These are phyloP conservation scores for Ceratopteris richardii DNA, from an alignment of 75 land plant genomes.

Conservation along the genomic window DNA sequence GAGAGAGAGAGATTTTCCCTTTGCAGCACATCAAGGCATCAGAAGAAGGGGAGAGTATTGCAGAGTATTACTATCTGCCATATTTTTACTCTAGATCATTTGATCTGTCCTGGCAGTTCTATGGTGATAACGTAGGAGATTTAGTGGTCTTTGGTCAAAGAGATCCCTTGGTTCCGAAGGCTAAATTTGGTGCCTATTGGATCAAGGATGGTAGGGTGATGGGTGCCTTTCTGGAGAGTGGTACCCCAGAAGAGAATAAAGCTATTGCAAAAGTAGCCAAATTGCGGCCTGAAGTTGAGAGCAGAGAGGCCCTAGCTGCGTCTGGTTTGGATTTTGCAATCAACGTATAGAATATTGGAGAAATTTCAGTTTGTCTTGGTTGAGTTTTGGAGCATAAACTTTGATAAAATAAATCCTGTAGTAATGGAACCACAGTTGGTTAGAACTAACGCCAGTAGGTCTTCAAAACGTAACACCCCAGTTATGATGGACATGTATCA, in stretches of 20 bases:
- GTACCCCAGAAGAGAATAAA: slow-evolving; percentile 91
- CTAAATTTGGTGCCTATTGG: slow-evolving; percentile 92
- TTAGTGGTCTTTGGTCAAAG: slow-evolving; percentile 69
- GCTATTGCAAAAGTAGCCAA: slow-evolving; percentile 83
- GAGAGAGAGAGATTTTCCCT: too few relatives aligned
- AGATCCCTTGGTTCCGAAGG: slow-evolving; percentile 41
- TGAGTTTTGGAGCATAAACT: too few relatives aligned
- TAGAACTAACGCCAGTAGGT: too few relatives aligned
- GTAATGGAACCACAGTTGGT: too few relatives aligned
- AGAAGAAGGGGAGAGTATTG: slow-evolving; percentile 51
- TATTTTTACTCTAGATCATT: slow-evolving; percentile 94
- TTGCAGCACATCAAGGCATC: slow-evolving; percentile 91
- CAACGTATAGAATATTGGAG: slow-evolving; percentile 16
- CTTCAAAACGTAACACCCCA: too few relatives aligned
- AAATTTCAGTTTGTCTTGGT: too few relatives aligned
- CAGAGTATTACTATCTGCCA: slow-evolving; percentile 88
- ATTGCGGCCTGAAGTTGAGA: slow-evolving; percentile 56
- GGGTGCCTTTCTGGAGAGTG: slow-evolving; percentile 82
- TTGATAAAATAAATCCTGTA: too few relatives aligned
- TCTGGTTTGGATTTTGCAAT: slow-evolving; percentile 61
- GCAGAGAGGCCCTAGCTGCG: slow-evolving; percentile 32
- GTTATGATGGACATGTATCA: too few relatives aligned
- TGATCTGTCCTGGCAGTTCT: slow-evolving; percentile 95
- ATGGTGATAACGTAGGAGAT: slow-evolving; percentile 94
- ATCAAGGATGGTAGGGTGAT: slow-evolving; percentile 81